A percentile compares a stretch with the other conserved stretches of the same genome.
Conservation (phyloP, 2,329 filamentous ascomycete species). For the Cadophora sp. region DNA sequence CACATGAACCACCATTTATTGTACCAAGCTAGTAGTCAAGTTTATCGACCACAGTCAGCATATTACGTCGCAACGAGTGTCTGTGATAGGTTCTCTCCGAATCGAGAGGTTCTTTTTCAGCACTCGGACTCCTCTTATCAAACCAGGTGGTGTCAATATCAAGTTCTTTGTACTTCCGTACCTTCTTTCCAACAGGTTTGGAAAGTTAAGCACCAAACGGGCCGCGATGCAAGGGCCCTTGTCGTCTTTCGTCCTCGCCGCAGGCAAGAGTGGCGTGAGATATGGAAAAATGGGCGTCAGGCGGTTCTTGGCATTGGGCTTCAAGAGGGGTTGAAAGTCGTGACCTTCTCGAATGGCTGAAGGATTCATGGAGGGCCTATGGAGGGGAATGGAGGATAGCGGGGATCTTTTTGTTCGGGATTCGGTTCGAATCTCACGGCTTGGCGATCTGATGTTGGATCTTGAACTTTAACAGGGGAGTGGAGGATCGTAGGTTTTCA, state of each 20-base stretch:
- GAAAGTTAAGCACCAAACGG: conserved; percentile 19
- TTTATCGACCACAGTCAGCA: conserved; percentile 1
- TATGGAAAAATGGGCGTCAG: background rate
- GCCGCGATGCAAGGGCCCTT: conserved; percentile 11
- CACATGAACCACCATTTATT: background rate
- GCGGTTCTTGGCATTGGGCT: background rate
- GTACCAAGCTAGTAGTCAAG: background rate
- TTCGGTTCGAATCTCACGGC: background rate
- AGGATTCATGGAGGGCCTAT: background rate
- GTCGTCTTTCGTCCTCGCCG: background rate
- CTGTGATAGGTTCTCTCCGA: background rate
- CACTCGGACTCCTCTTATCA: background rate
- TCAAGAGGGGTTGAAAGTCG: background rate
- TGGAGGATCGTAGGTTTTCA: background rate
- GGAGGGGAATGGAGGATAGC: background rate
- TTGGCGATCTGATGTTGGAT: background rate
- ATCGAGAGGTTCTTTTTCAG: background rate
- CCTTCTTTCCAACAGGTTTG: conserved; percentile 8
- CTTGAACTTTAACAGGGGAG: background rate
- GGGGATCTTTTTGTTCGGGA: background rate
- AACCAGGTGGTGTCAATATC: background rate
- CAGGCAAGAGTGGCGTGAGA: conserved; percentile 7
- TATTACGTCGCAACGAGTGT: background rate
- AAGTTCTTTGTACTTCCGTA: background rate
- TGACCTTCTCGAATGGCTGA: conserved; percentile 1